Base-by-base conservation (phyloP, 129 eudicot genomes). In the Pseudognaphalium luteoalbum region DNA sequence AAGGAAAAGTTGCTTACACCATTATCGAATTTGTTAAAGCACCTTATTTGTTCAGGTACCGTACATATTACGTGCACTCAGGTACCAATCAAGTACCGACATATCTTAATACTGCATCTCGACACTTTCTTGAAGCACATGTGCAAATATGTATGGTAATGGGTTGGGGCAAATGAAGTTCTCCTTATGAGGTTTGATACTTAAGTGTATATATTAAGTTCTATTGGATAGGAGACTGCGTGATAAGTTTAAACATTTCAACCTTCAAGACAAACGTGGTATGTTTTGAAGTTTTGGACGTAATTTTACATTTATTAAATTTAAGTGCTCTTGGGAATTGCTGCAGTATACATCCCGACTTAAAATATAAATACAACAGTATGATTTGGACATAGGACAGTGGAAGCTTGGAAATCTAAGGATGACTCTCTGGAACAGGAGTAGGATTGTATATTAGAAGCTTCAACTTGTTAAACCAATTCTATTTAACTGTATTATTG, bases 21-120 rank as follows among this genome's bases (percentile, higher is more conserved):
- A 67, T 87, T 69, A 59, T 94, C 65, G 93, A 88, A 34, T 94
- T 94, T 87, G 93, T 94, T 29, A 94, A 86, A 85, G 76, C 96
- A 37, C 89, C 96, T 57, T 91, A 94, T 72, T 79, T 84, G 97
- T 85, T 80, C 94, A 88, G 97, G 97, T 39, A 39, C 11, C 44
- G 8, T 39, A 8, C 44, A 39, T 8, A 25, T 11, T 8, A 39
- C 12, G 12, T 39, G 44, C 12, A 39, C 12, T 8, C 44, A 39
- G 44, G 44, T 39, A 52, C 22, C 44, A 25, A 25, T 25, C 28
- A 39, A 39, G 44, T 39, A 39, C 44, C 59, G 17, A 4, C 59
- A 17, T 52, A 51, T 51, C 34, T 28, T 62, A 28, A 62, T 14
- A 29, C 68, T 7, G 29, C n/a, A 33, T 62, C 28, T 1, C 21